phyloP scores from a whole-genome alignment of 768 basidiomycete genomes.

The Boletus reticulatus region DNA sequence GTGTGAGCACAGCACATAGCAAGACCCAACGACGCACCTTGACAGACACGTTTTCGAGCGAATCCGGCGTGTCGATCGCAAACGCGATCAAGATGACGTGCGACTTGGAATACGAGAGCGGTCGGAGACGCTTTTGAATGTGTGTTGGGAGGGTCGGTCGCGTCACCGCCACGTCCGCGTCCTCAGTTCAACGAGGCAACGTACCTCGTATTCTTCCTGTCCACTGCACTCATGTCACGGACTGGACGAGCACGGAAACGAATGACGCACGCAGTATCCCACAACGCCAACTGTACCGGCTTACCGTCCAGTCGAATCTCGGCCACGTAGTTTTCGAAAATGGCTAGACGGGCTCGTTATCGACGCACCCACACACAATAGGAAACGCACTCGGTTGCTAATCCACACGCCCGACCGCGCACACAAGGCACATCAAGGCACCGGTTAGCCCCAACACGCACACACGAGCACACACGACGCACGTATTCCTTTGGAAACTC shows the following conservation, averaged over 20 bases:
- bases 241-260: not conserved
- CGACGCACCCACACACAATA: no score
- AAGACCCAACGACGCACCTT: no score
- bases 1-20: not conserved
- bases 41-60: constrained; percentile 89
- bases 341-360: constrained; percentile 41
- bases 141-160: no score
- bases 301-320: constrained; percentile 98
- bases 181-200: not conserved
- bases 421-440: not conserved
- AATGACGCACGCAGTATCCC: constrained; percentile 94
- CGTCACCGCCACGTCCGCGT: no score
- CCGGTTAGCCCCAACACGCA: not conserved
- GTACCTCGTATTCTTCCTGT: constrained; percentile 97
- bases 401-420: not conserved
- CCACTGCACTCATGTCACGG: constrained; percentile 52
- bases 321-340: constrained; percentile 98
- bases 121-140: constrained; percentile 71
- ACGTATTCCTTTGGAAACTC: constrained; percentile 97
- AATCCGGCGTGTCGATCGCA: constrained; percentile 94
- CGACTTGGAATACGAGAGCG: constrained; percentile 96
- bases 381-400: constrained; percentile 43
- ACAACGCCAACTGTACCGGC: constrained; percentile 93
- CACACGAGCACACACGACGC: constrained; percentile 32
- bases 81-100: constrained; percentile 99